Evolutionary conservation across 1,139 yeast genomes (phyloP).

Genomic region (Debaryomyces nepalensis): DNA sequence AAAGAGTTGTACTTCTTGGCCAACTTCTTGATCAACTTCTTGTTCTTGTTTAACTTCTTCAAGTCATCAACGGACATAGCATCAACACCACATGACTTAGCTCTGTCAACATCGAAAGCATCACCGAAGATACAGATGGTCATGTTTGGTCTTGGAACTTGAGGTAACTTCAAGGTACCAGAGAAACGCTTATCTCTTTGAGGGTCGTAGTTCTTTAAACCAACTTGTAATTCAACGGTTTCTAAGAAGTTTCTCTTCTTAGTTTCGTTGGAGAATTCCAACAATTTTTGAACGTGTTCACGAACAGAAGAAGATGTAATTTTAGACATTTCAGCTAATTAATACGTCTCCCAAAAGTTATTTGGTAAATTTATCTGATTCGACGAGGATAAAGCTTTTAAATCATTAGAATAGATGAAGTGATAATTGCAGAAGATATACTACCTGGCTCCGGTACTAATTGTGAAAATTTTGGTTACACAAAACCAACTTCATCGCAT

Average conservation of each 20-base stretch:
- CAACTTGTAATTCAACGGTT: constrained; percentile 99
- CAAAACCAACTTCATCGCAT: constrained; percentile 10
- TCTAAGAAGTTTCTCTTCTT: constrained; percentile 99
- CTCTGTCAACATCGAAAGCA: constrained; percentile 99
- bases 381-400: constrained; percentile 51
- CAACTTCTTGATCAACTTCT: constrained; percentile 98
- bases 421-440: constrained; percentile 7
- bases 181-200: constrained; percentile 99
- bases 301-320: constrained; percentile 92
- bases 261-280: constrained; percentile 90
- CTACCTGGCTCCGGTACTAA: constrained; percentile 5
- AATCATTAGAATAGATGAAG: constrained; percentile 9
- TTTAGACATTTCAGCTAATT: constrained; percentile 75
- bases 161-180: constrained; percentile 98
- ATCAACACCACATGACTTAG: constrained; percentile 98
- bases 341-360: constrained; percentile 70
- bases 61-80: constrained; percentile 99
- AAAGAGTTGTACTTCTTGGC: constrained; percentile 99
- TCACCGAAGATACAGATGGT: constrained; percentile 99
- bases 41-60: constrained; percentile 99
- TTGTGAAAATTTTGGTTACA: constrained; percentile 12
- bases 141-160: constrained; percentile 99
- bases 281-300: constrained; percentile 92
- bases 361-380: constrained; percentile 52
- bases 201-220: constrained; percentile 99